Conservation (phyloP, 768 basidiomycete genomes). For the Pisolithus tinctorius region DNA sequence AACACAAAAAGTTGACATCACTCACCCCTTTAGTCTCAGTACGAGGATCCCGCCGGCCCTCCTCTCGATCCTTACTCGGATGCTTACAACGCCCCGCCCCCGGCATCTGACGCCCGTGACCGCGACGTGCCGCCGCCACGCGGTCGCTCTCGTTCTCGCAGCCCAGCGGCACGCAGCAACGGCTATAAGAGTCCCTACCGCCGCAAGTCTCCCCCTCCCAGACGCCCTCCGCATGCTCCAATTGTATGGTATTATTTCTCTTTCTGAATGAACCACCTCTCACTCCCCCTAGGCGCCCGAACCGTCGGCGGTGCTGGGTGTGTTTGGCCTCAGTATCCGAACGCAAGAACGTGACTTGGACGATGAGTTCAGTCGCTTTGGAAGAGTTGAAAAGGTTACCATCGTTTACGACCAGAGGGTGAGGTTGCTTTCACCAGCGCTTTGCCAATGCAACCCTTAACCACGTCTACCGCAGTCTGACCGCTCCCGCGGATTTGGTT, state of each 20-base stretch:
- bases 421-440: slow-evolving; percentile 26
- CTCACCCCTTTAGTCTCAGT: slow-evolving; percentile 36
- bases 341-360: slow-evolving; percentile 92
- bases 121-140: slow-evolving; percentile 51
- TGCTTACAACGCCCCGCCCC: slow-evolving; percentile 63
- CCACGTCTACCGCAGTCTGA: slow-evolving; percentile 54
- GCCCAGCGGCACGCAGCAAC: slow-evolving; percentile 44
- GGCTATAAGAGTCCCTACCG: slow-evolving; percentile 56
- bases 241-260: slow-evolving; percentile 45
- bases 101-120: slow-evolving; percentile 39
- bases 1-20: slow-evolving; percentile 1
- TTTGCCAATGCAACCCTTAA: slow-evolving; percentile 14
- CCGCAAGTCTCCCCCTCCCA: slow-evolving; percentile 54
- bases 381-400: slow-evolving; percentile 88
- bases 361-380: slow-evolving; percentile 86
- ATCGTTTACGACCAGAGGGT: slow-evolving; percentile 97
- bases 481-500: slow-evolving; percentile 95
- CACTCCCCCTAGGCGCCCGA: slow-evolving; percentile 70
- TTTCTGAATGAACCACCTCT: slow-evolving; percentile 22
- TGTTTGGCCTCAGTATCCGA: slow-evolving; percentile 97
- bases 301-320: slow-evolving; percentile 85
- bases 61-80: slow-evolving; percentile 79
- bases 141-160: slow-evolving; percentile 72
- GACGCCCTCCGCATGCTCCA: slow-evolving; percentile 64
- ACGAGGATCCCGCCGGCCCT: slow-evolving; percentile 53